Base-by-base conservation (phyloP, 306 rosid species). In the Astragalus glycyphyllos region DNA sequence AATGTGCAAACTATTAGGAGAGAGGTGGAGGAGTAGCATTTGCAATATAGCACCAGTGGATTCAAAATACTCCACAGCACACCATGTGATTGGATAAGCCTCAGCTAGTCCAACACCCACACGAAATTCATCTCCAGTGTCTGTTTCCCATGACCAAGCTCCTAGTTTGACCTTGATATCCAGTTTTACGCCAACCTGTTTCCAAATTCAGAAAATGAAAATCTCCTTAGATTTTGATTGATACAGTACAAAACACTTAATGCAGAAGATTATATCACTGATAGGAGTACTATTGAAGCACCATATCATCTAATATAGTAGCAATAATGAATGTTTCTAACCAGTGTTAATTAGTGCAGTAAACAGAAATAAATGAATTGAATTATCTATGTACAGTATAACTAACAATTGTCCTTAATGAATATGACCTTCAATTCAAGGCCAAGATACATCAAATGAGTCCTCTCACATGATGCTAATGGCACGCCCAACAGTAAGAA, bases 21-120 rank as follows among this genome's bases (percentile, higher is more conserved):
- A 82, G 53, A 75, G 56, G 20, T 82, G 84, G 31, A 62, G 34
- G 45, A 86, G 84, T 3, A 88, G 80, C 86, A 82, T 82, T 0
- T 60, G 62, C 71, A 88, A 71, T 67, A 88, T 88, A 42, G 80
- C 73, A 35, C 90, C 90, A 10, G 73, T 88, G 29, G 83, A 77
- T 73, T 88, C 94, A 70, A 84, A 88, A 50, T 86, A 88, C 74
- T 88, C 94, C 73, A 86, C 94, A 3, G 94, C 94, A 78, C 94
- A 86, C 90, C 94, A 88, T 4, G 84, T 76, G 64, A 84, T 68
- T 10, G 84, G 75, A 37, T 84, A 88, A n/a, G 90, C 79, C 74
- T 86, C 90, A 0, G 89, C 90, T 71, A 88, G 81, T 67, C 90
- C 90, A 37, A 83, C 94, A 46, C 94, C 94, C 0, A 86, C 94